phyloP scores from a whole-genome alignment of 129 eudicot species.

The Artemisia argyi region DNA sequence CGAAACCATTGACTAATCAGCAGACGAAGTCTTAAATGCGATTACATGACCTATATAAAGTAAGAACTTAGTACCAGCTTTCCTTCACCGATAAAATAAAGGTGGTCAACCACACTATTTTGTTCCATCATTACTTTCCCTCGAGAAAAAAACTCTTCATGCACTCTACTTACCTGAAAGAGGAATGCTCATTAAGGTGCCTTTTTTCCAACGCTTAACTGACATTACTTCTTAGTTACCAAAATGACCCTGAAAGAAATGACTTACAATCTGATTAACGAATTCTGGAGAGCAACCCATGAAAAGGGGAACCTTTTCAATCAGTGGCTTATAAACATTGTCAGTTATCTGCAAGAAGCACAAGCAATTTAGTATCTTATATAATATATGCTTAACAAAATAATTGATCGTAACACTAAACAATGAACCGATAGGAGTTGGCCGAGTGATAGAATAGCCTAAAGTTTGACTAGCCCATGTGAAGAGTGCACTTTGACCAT shows the following conservation, averaged over 20 bases:
- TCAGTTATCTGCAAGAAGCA: constrained; percentile 55
- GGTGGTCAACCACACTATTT: constrained; percentile 10
- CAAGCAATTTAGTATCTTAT: no score
- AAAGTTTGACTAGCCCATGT: no score
- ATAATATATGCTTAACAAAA: no score
- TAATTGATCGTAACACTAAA: background rate
- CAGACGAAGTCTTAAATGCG: no score
- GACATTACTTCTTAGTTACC: no score
- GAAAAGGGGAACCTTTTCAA: constrained; percentile 58
- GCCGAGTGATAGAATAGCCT: no score
- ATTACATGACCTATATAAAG: background rate
- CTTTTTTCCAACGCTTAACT: no score
- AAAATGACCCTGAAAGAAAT: no score
- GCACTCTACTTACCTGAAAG: background rate
- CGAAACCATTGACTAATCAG: no score
- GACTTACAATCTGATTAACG: constrained; percentile 63
- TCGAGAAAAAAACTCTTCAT: constrained; percentile 16
- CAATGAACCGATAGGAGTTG: background rate
- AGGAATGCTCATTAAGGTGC: no score
- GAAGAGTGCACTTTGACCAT: no score
- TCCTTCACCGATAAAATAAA: constrained; percentile 2
- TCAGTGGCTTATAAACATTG: constrained; percentile 40
- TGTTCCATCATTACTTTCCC: constrained; percentile 15
- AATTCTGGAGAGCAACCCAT: constrained; percentile 64
- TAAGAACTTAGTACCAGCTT: constrained; percentile 1